Evolutionary conservation across 306 rosid species (phyloP).

Genomic region (Gastrolobium villosum): DNA sequence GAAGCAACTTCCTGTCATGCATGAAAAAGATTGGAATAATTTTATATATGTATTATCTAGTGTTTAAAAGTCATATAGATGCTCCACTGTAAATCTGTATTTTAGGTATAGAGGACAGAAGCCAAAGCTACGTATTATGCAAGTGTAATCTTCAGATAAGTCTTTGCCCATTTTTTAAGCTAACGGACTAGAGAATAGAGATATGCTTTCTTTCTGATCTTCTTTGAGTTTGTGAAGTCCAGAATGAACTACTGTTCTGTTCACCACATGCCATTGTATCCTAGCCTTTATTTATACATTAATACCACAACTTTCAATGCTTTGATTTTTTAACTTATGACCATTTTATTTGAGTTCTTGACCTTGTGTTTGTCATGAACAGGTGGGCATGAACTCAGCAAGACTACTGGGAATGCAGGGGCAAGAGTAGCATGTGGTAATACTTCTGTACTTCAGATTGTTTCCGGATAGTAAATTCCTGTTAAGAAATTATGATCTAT

Average conservation of each 20-base stretch:
- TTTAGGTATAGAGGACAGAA: neutral
- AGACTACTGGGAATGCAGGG: conserved; percentile 90
- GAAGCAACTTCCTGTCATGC: neutral
- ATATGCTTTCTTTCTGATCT: conserved; percentile 1
- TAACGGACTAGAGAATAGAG: neutral
- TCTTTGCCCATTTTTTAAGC: neutral
- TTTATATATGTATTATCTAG: neutral
- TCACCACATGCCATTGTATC: conserved; percentile 23
- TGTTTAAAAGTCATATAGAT: neutral
- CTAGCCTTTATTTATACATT: conserved; percentile 16
- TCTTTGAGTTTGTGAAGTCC: conserved; percentile 9
- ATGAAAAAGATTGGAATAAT: neutral
- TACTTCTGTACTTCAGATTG: conserved; percentile 37
- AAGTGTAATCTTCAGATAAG: neutral
- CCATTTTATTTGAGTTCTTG: neutral
- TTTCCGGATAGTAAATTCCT: conserved; percentile 8
- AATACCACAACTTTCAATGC: neutral
- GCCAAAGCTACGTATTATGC: conserved; percentile 7
- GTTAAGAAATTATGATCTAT: neutral
- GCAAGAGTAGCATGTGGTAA: conserved; percentile 90
- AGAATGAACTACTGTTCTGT: conserved; percentile 27
- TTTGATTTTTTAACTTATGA: neutral
- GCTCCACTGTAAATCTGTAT: neutral
- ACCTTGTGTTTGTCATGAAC: conserved; percentile 31
- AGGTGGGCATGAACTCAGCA: conserved; percentile 92